A percentile compares a stretch with the other conserved stretches of the same genome.
These are phyloP conservation scores for Diaporthe vexans DNA, from an alignment of 2,329 filamentous ascomycete genomes.

Conservation along the genomic window DNA sequence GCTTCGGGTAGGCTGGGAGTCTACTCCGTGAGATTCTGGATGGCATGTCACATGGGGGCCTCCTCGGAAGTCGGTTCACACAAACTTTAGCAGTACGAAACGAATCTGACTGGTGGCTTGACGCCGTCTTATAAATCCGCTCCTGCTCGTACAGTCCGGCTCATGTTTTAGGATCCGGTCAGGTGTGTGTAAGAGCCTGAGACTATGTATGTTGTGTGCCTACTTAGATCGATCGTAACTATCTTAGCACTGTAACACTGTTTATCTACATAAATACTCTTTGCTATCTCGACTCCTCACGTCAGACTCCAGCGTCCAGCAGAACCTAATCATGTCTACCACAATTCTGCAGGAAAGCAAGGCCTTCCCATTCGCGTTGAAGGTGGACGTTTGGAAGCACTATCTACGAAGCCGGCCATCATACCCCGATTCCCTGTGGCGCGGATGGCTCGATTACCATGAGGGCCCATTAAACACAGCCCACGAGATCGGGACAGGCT, in stretches of 20 bases:
- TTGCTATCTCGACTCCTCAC: no score
- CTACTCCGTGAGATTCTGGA: neutral
- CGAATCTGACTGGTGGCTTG: neutral
- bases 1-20: neutral
- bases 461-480: constrained; percentile 27
- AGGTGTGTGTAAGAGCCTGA: no score
- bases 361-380: neutral
- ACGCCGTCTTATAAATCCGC: neutral
- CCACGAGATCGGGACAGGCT: constrained; percentile 39
- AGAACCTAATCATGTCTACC: neutral
- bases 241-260: no score
- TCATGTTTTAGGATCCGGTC: neutral
- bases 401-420: constrained; percentile 36
- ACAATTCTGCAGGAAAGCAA: neutral
- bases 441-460: constrained; percentile 37
- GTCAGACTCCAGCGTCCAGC: no score
- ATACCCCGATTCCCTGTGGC: constrained; percentile 38
- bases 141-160: neutral
- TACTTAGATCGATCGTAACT: no score
- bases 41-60: neutral
- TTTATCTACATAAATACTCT: neutral
- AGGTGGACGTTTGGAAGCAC: constrained; percentile 33
- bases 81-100: neutral
- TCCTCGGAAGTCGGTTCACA: neutral
- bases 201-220: neutral